phyloP scores from a whole-genome alignment of 2,329 filamentous ascomycete genomes.

The Tolypocladium inflatum region DNA sequence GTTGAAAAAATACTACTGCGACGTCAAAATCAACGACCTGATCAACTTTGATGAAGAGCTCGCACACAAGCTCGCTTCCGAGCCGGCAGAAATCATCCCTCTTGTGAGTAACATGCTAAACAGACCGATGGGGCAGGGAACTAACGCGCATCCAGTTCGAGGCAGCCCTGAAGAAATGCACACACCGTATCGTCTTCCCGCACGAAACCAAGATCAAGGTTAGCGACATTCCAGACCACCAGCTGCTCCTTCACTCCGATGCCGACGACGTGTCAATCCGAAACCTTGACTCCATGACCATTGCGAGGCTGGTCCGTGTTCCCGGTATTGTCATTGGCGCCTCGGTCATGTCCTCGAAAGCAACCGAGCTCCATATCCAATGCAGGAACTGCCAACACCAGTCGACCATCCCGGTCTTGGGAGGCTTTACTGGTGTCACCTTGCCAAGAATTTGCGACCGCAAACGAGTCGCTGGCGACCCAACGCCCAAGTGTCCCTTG shows the following conservation, averaged over 20 bases:
- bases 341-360: slow-evolving; percentile 93
- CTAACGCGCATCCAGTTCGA: slow-evolving; percentile 59
- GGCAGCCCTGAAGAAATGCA: slow-evolving; percentile 79
- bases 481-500: slow-evolving; percentile 68
- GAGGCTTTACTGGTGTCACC: slow-evolving; percentile 80
- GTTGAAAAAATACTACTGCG: slow-evolving; percentile 89
- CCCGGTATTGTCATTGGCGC: slow-evolving; percentile 97
- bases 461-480: slow-evolving; percentile 53
- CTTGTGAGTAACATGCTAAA: slow-evolving; percentile 47
- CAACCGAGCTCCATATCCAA: slow-evolving; percentile 75
- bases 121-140: neutral
- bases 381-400: slow-evolving; percentile 77
- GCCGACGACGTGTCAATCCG: slow-evolving; percentile 88
- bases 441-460: slow-evolving; percentile 72
- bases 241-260: slow-evolving; percentile 87
- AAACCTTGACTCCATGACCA: slow-evolving; percentile 84
- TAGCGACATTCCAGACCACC: slow-evolving; percentile 69
- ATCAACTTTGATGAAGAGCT: slow-evolving; percentile 96
- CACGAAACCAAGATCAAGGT: slow-evolving; percentile 45
- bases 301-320: slow-evolving; percentile 90
- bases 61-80: slow-evolving; percentile 78
- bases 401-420: slow-evolving; percentile 61
- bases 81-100: slow-evolving; percentile 87
- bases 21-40: slow-evolving; percentile 89
- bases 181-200: slow-evolving; percentile 86